These are phyloP conservation scores for Leucocoprinus leucothites DNA, from an alignment of 768 basidiomycete species.

Conservation along the genomic window DNA sequence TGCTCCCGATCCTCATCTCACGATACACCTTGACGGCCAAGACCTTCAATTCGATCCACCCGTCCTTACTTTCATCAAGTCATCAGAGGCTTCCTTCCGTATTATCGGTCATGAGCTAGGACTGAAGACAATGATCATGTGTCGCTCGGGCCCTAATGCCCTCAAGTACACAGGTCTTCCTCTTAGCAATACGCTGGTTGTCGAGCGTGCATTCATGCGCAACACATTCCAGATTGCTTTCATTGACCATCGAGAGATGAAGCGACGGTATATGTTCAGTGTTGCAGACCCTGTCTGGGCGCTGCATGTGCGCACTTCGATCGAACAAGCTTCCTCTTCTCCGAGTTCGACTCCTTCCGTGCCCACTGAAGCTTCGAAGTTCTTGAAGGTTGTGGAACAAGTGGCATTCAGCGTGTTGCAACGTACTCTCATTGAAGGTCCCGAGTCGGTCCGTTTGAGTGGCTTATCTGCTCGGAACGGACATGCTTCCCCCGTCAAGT, in stretches of 20 bases:
- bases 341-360: conserved; percentile 27
- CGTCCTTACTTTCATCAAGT: conserved; percentile 73
- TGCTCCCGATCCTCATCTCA: conserved; percentile 77
- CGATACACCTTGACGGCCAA: conserved; percentile 82
- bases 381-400: conserved; percentile 67
- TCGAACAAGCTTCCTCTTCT: conserved; percentile 45
- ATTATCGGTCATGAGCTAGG: conserved; percentile 87
- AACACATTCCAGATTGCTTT: conserved; percentile 96
- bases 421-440: conserved; percentile 67
- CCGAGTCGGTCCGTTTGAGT: conserved; percentile 16
- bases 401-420: conserved; percentile 82
- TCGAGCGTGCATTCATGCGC: conserved; percentile 94
- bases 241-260: conserved; percentile 56
- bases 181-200: conserved; percentile 68
- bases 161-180: conserved; percentile 80
- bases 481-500: conserved; percentile 1
- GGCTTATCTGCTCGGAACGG: conserved; percentile 16
- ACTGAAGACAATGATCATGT: conserved; percentile 76
- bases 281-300: conserved; percentile 81
- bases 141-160: conserved; percentile 81
- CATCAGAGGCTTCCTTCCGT: conserved; percentile 83
- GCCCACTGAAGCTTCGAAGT: conserved; percentile 36
- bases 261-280: conserved; percentile 94
- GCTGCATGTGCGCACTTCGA: conserved; percentile 62
- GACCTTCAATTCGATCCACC: conserved; percentile 89